These are phyloP conservation scores for Botryotinia calthae DNA, from an alignment of 2,329 filamentous ascomycete genomes.

Conservation along the genomic window DNA sequence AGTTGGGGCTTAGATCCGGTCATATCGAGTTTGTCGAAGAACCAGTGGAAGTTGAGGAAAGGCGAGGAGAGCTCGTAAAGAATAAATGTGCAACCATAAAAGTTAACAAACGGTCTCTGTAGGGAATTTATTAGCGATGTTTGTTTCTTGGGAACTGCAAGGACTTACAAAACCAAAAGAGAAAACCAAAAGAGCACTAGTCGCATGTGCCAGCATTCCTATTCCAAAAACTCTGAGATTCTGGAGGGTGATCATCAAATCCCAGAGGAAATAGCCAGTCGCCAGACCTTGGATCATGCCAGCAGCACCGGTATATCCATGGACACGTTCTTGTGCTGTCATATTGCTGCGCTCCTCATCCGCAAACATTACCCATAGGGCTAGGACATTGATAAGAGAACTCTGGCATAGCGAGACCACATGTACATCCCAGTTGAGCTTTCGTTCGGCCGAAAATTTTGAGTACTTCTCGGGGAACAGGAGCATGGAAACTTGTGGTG, in stretches of 20 bases:
- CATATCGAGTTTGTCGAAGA: slow-evolving; percentile 81
- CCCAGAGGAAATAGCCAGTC: slow-evolving; percentile 82
- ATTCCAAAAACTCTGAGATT: slow-evolving; percentile 64
- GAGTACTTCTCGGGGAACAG: slow-evolving; percentile 64
- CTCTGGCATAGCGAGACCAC: slow-evolving; percentile 82
- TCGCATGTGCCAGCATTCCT: slow-evolving; percentile 67
- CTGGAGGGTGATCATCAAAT: slow-evolving; percentile 66
- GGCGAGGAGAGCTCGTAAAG: slow-evolving; percentile 84
- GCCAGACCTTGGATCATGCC: slow-evolving; percentile 76
- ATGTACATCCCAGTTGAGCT: slow-evolving; percentile 80
- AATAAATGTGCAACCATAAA: slow-evolving; percentile 77
- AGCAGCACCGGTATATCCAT: slow-evolving; percentile 71
- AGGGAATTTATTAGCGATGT: neutral
- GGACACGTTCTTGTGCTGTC: slow-evolving; percentile 66
- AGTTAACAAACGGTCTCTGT: slow-evolving; percentile 80
- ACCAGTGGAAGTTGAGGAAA: slow-evolving; percentile 89
- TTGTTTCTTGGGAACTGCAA: neutral
- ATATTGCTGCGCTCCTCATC: slow-evolving; percentile 68
- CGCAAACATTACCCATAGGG: slow-evolving; percentile 68
- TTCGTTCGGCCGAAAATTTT: slow-evolving; percentile 58
- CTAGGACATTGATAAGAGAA: slow-evolving; percentile 66
- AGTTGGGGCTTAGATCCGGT: slow-evolving; percentile 73
- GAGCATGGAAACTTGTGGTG: slow-evolving; percentile 61
- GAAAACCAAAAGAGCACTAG: slow-evolving; percentile 72
- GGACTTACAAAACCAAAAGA: slow-evolving; percentile 73